phyloP scores from a whole-genome alignment of 2,329 filamentous ascomycete genomes.

The Fusarium oligoseptatum region DNA sequence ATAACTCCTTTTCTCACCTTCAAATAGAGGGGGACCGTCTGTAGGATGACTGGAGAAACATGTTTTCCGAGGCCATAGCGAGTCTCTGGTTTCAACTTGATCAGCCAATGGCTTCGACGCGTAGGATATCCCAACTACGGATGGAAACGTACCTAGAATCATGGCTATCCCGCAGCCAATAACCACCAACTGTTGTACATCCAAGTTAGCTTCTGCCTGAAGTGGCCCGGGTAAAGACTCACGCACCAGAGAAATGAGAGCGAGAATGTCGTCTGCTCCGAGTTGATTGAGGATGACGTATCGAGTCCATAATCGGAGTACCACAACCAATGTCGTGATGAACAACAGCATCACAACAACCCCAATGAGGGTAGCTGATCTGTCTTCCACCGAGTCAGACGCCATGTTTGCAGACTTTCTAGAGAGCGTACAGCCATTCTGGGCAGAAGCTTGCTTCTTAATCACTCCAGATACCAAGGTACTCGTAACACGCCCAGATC shows the following conservation, averaged over 20 bases:
- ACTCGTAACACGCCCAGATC: background rate
- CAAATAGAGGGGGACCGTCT: background rate
- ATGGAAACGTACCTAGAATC: background rate
- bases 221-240: rapidly evolving
- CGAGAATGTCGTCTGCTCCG: background rate
- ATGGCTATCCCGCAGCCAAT: background rate
- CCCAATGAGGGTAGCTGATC: background rate
- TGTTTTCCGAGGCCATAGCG: constrained; percentile 3
- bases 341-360: background rate
- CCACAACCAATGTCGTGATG: background rate
- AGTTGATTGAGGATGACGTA: background rate
- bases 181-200: background rate
- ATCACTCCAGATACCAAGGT: background rate
- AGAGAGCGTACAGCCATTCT: background rate
- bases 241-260: background rate
- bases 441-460: background rate
- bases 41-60: background rate
- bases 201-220: background rate
- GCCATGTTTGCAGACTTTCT: background rate
- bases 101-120: background rate
- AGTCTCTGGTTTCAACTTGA: background rate
- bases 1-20: background rate
- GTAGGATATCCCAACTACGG: too few relatives aligned
- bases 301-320: background rate
- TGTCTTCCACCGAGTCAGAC: background rate